Evolutionary conservation across 2,329 filamentous ascomycete genomes (phyloP).

Genomic region (Ophiostoma sp.): DNA sequence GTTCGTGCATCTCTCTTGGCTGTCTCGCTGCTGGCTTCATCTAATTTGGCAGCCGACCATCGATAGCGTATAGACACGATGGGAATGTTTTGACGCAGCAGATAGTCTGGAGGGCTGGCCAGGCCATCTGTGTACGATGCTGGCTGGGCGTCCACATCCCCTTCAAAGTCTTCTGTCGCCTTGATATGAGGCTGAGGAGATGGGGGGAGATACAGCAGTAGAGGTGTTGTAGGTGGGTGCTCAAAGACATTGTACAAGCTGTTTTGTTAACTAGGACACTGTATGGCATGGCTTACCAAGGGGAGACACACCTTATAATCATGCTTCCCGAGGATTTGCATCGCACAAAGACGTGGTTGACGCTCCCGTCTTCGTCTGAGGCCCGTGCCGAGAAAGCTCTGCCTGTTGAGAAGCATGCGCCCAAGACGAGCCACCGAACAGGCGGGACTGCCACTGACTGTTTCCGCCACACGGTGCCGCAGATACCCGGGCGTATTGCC

Average conservation of each 20-base stretch:
- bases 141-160: background rate
- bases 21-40: background rate
- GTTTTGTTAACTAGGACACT: too few species aligned
- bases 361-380: slow-evolving; percentile 5
- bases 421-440: background rate
- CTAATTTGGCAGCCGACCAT: slow-evolving; percentile 37
- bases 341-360: slow-evolving; percentile 42
- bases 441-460: background rate
- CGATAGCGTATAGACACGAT: slow-evolving; percentile 56
- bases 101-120: slow-evolving; percentile 36
- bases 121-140: slow-evolving; percentile 20
- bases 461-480: background rate
- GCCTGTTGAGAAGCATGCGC: background rate
- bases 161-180: slow-evolving; percentile 19
- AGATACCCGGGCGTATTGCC: background rate
- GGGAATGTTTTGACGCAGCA: slow-evolving; percentile 38
- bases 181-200: slow-evolving; percentile 33
- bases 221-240: slow-evolving; percentile 37
- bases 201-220: slow-evolving; percentile 53
- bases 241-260: slow-evolving; percentile 47
- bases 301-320: slow-evolving; percentile 43
- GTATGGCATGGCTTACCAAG: background rate
- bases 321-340: slow-evolving; percentile 48
- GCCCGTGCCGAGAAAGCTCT: background rate
- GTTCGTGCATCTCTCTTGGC: background rate